phyloP scores from a whole-genome alignment of 1,139 yeast species.

The Saccharomyces hybrid region DNA sequence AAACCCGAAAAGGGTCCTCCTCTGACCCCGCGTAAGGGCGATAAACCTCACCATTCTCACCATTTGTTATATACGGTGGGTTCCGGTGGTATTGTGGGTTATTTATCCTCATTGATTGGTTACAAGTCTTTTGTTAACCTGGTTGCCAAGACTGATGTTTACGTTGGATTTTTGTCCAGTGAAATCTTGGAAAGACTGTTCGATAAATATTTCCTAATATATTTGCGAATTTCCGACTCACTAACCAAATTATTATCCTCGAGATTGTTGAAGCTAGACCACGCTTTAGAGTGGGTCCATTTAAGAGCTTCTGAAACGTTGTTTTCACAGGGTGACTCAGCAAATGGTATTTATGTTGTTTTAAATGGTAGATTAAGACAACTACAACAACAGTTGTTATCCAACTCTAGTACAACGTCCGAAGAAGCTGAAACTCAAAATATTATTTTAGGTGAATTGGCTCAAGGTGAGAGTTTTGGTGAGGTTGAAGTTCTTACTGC shows the following conservation, averaged over 20 bases:
- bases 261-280: constrained; percentile 68
- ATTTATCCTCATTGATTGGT: constrained; percentile 72
- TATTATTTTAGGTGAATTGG: constrained; percentile 62
- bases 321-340: constrained; percentile 76
- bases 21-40: constrained; percentile 9
- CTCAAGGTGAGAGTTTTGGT: constrained; percentile 92
- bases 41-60: constrained; percentile 27
- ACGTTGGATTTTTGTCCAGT: constrained; percentile 67
- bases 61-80: constrained; percentile 49
- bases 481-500: constrained; percentile 93
- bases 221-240: constrained; percentile 68
- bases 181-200: constrained; percentile 54
- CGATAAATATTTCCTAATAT: constrained; percentile 70
- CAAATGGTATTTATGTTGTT: constrained; percentile 89
- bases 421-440: constrained; percentile 15
- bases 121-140: constrained; percentile 71
- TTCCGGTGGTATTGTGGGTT: constrained; percentile 85
- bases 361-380: constrained; percentile 84
- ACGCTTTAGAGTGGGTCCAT: constrained; percentile 93
- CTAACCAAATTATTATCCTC: constrained; percentile 60
- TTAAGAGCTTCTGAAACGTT: constrained; percentile 75
- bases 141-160: constrained; percentile 48
- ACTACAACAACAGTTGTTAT: constrained; percentile 27
- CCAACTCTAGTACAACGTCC: not conserved
- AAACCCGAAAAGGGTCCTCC: constrained; percentile 11